Conservation (phyloP, 2,329 filamentous ascomycete genomes). For the Ophiocordyceps camponoti-rufipedis region DNA sequence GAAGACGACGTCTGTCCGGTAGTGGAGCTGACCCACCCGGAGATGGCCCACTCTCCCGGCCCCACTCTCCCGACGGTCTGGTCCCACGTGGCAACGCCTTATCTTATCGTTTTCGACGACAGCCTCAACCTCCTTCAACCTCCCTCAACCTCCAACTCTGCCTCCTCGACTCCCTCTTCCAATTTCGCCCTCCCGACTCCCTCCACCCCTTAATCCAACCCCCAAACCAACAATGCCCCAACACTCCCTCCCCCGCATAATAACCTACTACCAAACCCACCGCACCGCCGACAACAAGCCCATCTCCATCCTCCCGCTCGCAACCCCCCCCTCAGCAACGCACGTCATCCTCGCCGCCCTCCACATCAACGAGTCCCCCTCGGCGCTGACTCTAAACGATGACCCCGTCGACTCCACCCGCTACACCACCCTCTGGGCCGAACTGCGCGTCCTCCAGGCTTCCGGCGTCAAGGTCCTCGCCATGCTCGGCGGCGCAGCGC, state of each 20-base stretch:
- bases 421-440: conserved; percentile 60
- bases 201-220: background rate
- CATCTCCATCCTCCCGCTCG: conserved; percentile 34
- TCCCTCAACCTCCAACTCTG: background rate
- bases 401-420: conserved; percentile 47
- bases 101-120: too few relatives aligned
- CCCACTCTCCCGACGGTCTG: too few relatives aligned
- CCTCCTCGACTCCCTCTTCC: conserved; percentile 7
- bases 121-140: background rate
- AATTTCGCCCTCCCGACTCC: background rate
- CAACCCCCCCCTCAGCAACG: conserved; percentile 37
- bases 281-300: conserved; percentile 19
- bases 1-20: too few relatives aligned
- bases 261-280: conserved; percentile 37
- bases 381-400: conserved; percentile 63
- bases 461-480: conserved; percentile 63
- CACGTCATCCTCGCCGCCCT: conserved; percentile 79
- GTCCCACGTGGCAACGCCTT: too few relatives aligned
- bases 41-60: too few relatives aligned
- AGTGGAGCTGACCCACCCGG: too few relatives aligned
- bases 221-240: conserved; percentile 2
- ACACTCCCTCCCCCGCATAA: conserved; percentile 22
- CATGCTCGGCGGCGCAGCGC: conserved; percentile 75
- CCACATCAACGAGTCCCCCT: conserved; percentile 55
- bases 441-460: conserved; percentile 53